Evolutionary conservation across 2,329 filamentous ascomycete species (phyloP), one percentile per base, ranked within the genome.

Genomic region (Chaetomiaceae sp.): DNA sequence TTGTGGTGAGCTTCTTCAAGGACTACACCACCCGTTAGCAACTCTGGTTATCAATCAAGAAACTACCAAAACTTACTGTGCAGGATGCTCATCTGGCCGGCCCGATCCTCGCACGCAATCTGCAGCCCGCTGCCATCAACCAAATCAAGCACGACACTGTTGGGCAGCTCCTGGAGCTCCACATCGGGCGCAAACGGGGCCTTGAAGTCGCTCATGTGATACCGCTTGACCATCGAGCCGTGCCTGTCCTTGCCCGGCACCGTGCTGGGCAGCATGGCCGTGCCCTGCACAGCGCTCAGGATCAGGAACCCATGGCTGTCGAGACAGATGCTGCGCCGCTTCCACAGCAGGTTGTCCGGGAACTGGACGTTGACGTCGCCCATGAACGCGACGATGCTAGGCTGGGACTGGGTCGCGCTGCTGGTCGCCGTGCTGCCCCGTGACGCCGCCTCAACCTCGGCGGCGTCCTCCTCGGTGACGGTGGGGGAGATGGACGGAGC

Each of bases 341-440:
- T 98, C 93, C 93, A 98, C 11, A 98, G 75, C 38, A 98, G 74
- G 45, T 88, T 95, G 62, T 97, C 91, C 0, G 93, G 93, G 63
- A 98, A 96, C 63, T 98, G 93, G 10, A 97, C 87, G 59, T 98
- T 97, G 53, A 98, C 84, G 60, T 96, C 88, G 39, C 90, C 88
- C 65, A 95, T 77, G 51, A 84, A 82, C 3, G 87, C 74, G 20
- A 83, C 74, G 42, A 81, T 69, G 38, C 65, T 66, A 14, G 65
- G 56, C 49, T 63, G 56, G n/a, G 39, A 60, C 56, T 38, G 48
- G 15, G 49, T 24, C 4, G 42, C 48, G 9, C 46, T 49, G 50
- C 27, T 38, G 36, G 47, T 30, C 3, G 45, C 46, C 2, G 51
- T 47, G 48, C 37, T 51, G 35, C 41, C 45, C 30, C 43, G 44